phyloP scores from a whole-genome alignment of 2,329 filamentous ascomycete species.

The Beauveria sp. region DNA sequence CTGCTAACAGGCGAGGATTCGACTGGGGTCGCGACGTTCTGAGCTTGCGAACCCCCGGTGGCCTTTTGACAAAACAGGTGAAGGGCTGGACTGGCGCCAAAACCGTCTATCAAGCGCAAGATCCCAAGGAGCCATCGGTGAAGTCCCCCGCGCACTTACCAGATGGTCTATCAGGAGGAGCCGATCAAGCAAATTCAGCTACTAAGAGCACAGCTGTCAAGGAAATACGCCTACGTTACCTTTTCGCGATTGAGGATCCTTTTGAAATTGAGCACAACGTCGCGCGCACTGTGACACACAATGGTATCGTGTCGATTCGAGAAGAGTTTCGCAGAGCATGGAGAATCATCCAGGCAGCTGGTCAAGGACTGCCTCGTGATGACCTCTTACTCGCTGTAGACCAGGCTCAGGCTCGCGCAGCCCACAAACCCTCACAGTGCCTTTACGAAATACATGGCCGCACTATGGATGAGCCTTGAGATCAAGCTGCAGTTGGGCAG shows the following conservation, averaged over 20 bases:
- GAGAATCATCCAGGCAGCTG: constrained; percentile 55
- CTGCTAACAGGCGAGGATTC: constrained; percentile 51
- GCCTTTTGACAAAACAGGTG: constrained; percentile 62
- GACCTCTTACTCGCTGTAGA: constrained; percentile 47
- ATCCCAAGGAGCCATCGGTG: constrained; percentile 15
- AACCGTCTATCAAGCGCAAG: constrained; percentile 52
- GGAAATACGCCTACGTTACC: constrained; percentile 70
- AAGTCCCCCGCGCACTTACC: constrained; percentile 11
- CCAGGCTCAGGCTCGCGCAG: constrained; percentile 14
- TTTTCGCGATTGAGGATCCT: constrained; percentile 87
- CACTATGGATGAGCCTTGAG: background rate
- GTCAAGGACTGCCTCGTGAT: constrained; percentile 34
- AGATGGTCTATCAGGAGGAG: constrained; percentile 17
- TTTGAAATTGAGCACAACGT: constrained; percentile 87
- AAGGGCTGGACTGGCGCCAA: constrained; percentile 86
- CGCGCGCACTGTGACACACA: constrained; percentile 75
- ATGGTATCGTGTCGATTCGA: constrained; percentile 71
- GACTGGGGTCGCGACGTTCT: constrained; percentile 76
- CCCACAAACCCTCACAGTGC: constrained; percentile 11
- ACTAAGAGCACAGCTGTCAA: constrained; percentile 41
- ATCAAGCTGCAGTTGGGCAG: too few species aligned
- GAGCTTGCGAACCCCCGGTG: constrained; percentile 64
- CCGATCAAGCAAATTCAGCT: constrained; percentile 9
- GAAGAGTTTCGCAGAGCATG: constrained; percentile 80
- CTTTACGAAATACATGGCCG: constrained; percentile 29